phyloP scores from a whole-genome alignment of 345 rosid species.

The Hevea brasiliensis region DNA sequence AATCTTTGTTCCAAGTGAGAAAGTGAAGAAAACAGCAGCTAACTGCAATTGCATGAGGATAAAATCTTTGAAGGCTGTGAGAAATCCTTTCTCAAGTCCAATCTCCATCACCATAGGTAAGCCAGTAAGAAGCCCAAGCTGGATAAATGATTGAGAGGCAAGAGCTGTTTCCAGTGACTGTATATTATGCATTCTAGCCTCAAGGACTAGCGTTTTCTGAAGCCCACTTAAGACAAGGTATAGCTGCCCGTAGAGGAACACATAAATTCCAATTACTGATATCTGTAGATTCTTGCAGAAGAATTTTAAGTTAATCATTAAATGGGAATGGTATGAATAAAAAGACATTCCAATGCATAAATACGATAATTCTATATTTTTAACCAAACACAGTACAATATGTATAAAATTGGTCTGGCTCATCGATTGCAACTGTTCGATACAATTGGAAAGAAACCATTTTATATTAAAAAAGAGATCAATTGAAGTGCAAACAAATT shows the following conservation, averaged over 20 bases:
- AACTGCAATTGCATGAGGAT: slow-evolving; percentile 95
- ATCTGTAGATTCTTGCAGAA: slow-evolving; percentile 44
- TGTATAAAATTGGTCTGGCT: neutral
- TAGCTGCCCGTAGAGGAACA: slow-evolving; percentile 90
- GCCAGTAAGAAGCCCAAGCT: slow-evolving; percentile 94
- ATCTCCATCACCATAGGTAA: slow-evolving; percentile 99
- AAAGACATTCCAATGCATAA: neutral
- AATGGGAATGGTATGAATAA: neutral
- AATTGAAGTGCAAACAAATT: slow-evolving; percentile 20
- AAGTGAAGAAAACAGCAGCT: slow-evolving; percentile 95
- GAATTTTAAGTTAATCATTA: neutral
- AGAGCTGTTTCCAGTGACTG: slow-evolving; percentile 90
- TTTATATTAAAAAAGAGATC: neutral
- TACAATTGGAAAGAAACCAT: neutral
- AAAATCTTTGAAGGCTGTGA: slow-evolving; percentile 85
- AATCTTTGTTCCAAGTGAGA: slow-evolving; percentile 88
- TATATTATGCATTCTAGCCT: slow-evolving; percentile 79
- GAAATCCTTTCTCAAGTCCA: slow-evolving; percentile 94
- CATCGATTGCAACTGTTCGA: neutral
- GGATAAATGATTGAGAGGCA: slow-evolving; percentile 95
- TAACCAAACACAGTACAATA: neutral
- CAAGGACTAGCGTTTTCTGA: slow-evolving; percentile 60
- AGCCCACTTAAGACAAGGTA: slow-evolving; percentile 96
- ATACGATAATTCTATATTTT: neutral
- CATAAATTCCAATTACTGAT: slow-evolving; percentile 75